phyloP scores from a whole-genome alignment of 75 land plant species.

The Pinus taeda region DNA sequence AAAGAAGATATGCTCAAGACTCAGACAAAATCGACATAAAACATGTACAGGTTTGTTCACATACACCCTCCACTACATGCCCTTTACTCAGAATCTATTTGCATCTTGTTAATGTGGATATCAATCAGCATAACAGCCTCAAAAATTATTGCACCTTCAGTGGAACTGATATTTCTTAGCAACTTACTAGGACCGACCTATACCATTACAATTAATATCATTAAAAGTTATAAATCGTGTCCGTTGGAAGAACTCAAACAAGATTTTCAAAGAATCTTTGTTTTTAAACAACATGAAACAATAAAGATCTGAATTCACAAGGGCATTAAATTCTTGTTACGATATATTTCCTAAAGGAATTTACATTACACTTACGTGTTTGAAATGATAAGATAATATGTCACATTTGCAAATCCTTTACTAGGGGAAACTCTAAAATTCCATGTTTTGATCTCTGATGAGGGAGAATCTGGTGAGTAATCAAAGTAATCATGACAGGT shows the following conservation, averaged over 20 bases:
- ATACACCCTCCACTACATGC: not conserved
- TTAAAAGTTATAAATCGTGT: not conserved
- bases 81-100: not conserved
- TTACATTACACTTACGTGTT: not conserved
- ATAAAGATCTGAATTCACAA: slow-evolving; percentile 2
- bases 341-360: not conserved
- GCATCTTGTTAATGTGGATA: not conserved
- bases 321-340: not conserved
- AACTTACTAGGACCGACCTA: not conserved
- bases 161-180: not conserved
- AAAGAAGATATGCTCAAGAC: not conserved
- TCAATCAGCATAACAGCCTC: not conserved
- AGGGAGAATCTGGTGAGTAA: not conserved
- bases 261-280: not conserved
- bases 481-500: too few relatives aligned
- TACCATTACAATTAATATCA: not conserved
- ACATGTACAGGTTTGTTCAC: not conserved
- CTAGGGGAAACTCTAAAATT: not conserved
- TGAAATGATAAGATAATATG: not conserved
- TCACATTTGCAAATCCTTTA: not conserved
- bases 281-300: not conserved
- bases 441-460: not conserved
- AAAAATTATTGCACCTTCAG: not conserved
- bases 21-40: not conserved
- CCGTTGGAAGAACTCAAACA: not conserved